phyloP scores from a whole-genome alignment of 1,284 basidiomycete genomes.

The Papiliotrema laurentii region DNA sequence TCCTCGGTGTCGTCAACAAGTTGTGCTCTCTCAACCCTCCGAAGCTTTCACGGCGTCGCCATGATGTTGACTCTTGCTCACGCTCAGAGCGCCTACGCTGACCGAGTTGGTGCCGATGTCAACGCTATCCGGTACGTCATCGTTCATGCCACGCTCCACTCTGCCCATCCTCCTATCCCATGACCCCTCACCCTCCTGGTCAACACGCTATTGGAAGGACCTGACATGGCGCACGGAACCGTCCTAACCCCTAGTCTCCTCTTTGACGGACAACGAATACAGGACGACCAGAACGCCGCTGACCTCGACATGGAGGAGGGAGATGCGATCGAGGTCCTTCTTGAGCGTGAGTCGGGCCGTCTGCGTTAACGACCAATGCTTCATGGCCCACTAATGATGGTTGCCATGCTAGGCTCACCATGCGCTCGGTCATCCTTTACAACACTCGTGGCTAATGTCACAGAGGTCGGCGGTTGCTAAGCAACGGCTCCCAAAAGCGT shows the following conservation, averaged over 20 bases:
- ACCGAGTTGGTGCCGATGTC: slow-evolving; percentile 87
- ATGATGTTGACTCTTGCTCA: neutral
- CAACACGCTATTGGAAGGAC: too few relatives aligned
- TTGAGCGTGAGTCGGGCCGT: slow-evolving; percentile 66
- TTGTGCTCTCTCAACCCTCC: neutral
- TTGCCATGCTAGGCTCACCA: neutral
- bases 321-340: slow-evolving; percentile 83
- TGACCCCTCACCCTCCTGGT: neutral
- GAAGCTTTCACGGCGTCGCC: too few relatives aligned
- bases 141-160: neutral
- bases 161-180: neutral
- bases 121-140: slow-evolving; percentile 70
- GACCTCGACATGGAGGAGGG: slow-evolving; percentile 80
- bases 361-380: neutral
- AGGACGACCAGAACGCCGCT: slow-evolving; percentile 77
- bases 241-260: slow-evolving; percentile 60
- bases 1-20: neutral
- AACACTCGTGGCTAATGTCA: too few relatives aligned
- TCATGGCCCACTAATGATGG: neutral
- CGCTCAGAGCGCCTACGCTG: slow-evolving; percentile 80
- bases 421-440: too few relatives aligned
- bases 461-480: slow-evolving; percentile 8
- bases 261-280: slow-evolving; percentile 77
- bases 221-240: neutral
- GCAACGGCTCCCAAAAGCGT: too few relatives aligned